These are phyloP conservation scores for Pseudopyrenochaeta lycopersici DNA, from an alignment of 2,329 filamentous ascomycete species.

Conservation along the genomic window DNA sequence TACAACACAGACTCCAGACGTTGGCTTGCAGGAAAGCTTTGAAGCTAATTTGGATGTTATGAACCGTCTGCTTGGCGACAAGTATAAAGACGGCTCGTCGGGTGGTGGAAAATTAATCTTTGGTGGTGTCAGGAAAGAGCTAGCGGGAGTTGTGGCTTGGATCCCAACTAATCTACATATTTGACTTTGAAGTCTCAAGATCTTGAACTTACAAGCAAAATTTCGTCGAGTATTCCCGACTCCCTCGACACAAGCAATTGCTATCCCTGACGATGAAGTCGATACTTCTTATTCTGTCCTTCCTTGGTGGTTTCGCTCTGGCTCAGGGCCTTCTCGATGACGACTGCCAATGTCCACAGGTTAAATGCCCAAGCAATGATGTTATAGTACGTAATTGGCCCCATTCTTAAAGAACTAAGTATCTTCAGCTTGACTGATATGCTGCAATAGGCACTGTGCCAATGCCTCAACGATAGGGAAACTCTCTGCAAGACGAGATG, in stretches of 20 bases:
- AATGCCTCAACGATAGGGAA: conserved; percentile 39
- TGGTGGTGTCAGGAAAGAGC: background rate
- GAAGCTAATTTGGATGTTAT: conserved; percentile 3
- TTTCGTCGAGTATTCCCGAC: background rate
- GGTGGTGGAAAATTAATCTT: background rate
- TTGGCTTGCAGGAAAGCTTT: conserved; percentile 1
- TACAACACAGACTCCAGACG: background rate
- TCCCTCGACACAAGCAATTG: background rate
- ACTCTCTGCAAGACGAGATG: conserved; percentile 31
- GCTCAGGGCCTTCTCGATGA: conserved; percentile 21
- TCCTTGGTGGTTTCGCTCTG: conserved; percentile 22
- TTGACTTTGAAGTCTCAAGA: background rate
- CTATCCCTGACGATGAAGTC: conserved; percentile 27
- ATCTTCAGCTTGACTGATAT: background rate
- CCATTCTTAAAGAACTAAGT: background rate
- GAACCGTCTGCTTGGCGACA: conserved; percentile 6
- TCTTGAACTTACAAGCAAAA: background rate
- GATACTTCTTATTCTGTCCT: conserved; percentile 22
- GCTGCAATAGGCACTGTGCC: conserved; percentile 30
- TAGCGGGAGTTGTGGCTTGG: background rate
- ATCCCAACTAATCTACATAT: background rate
- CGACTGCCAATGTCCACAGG: conserved; percentile 33
- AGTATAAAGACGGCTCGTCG: conserved; percentile 10
- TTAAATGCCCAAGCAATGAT: conserved; percentile 36
- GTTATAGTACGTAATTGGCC: conserved; percentile 21